Conservation (phyloP, 768 basidiomycete genomes). For the Hypsizygus marmoreus region DNA sequence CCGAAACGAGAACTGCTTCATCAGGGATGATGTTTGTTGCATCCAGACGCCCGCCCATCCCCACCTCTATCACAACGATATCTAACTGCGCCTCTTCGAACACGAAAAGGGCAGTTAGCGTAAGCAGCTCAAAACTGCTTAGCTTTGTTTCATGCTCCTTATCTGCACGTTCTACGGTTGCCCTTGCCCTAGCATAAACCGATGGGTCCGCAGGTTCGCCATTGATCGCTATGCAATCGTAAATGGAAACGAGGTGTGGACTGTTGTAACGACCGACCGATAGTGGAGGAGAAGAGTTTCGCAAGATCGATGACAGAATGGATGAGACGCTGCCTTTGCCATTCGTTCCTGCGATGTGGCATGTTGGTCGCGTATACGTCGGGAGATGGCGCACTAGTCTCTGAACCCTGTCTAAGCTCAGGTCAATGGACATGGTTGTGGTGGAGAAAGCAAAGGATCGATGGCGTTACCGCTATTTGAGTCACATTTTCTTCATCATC, state of each 20-base stretch:
- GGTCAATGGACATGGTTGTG: conserved; percentile 77
- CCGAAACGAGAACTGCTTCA: conserved; percentile 70
- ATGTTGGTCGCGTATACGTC: conserved; percentile 72
- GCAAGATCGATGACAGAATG: conserved; percentile 75
- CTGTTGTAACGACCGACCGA: conserved; percentile 86
- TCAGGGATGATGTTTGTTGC: conserved; percentile 91
- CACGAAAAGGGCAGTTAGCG: conserved; percentile 73
- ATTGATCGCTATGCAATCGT: conserved; percentile 77
- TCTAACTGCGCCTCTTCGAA: conserved; percentile 77
- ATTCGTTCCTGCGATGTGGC: conserved; percentile 95
- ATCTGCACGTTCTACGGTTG: conserved; percentile 51
- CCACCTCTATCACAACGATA: conserved; percentile 87
- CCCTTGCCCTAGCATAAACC: conserved; percentile 49
- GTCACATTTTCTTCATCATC: no score
- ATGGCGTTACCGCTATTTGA: no score
- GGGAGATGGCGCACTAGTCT: conserved; percentile 56
- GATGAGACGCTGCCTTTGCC: conserved; percentile 95
- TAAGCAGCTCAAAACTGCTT: conserved; percentile 83
- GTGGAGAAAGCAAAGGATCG: no score
- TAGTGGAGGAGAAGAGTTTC: conserved; percentile 52
- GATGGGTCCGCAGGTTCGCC: conserved; percentile 48
- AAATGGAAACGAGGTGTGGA: conserved; percentile 80
- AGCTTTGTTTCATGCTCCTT: conserved; percentile 44
- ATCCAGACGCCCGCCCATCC: conserved; percentile 91
- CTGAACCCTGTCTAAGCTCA: conserved; percentile 62